Evolutionary conservation across 2,329 filamentous ascomycete species (phyloP).

Genomic region (Fusarium sp.): DNA sequence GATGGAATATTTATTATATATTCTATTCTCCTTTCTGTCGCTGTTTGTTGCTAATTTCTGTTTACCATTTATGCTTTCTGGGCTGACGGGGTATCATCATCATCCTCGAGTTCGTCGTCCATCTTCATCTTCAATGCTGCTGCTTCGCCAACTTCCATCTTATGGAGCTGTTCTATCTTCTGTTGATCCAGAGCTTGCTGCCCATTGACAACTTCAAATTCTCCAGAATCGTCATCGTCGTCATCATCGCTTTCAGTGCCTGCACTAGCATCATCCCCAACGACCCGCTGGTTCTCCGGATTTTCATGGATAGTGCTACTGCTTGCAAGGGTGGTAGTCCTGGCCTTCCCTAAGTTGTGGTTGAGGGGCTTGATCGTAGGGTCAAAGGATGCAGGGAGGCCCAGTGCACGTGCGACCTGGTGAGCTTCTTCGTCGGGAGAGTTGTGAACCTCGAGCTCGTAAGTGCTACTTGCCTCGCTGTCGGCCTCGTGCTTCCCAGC

Average conservation of each 20-base stretch:
- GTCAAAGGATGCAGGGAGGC: conserved; percentile 72
- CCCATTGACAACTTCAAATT: conserved; percentile 62
- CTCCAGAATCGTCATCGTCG: conserved; percentile 56
- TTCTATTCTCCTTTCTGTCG: background rate
- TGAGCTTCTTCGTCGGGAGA: conserved; percentile 74
- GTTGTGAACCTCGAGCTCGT: conserved; percentile 67
- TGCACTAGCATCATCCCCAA: conserved; percentile 52
- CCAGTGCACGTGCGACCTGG: conserved; percentile 72
- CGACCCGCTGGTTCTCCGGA: conserved; percentile 37
- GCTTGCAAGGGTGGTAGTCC: conserved; percentile 36
- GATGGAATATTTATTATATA: background rate
- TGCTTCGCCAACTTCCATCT: conserved; percentile 72
- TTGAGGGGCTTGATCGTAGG: conserved; percentile 72
- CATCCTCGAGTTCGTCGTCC: conserved; percentile 57
- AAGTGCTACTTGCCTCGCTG: conserved; percentile 64
- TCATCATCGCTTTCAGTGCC: conserved; percentile 53
- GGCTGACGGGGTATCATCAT: conserved; percentile 50
- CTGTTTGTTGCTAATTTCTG: conserved; percentile 5
- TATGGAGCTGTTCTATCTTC: conserved; percentile 66
- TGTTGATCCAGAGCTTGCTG: conserved; percentile 59
- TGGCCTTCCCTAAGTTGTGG: conserved; percentile 34
- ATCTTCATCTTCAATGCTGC: conserved; percentile 61
- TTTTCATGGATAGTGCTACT: conserved; percentile 24
- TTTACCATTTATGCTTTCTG: conserved; percentile 45
- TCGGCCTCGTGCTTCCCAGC: conserved; percentile 70